Percentiles rank a stretch among this genome's conserved stretches.
These are phyloP conservation scores for Claviceps sp. DNA, from an alignment of 2,329 filamentous ascomycete species.

Conservation along the genomic window DNA sequence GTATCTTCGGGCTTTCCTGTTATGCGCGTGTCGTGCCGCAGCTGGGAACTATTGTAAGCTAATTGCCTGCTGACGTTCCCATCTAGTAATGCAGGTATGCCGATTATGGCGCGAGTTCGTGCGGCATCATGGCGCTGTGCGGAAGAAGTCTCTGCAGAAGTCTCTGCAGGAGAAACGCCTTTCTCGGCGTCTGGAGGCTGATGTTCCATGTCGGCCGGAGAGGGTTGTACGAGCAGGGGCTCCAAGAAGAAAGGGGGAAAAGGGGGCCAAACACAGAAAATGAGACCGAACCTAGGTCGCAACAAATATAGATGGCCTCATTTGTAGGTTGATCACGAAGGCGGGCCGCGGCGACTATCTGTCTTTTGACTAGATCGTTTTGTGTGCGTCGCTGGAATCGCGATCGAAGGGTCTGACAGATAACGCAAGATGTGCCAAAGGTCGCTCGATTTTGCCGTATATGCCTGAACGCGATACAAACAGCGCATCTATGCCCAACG, in stretches of 20 bases:
- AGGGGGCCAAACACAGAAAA: not conserved
- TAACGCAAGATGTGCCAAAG: no score
- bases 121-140: not conserved
- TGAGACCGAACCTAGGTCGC: not conserved
- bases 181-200: not conserved
- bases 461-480: no score
- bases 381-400: not conserved
- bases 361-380: not conserved
- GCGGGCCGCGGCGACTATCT: not conserved
- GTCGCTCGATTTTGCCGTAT: no score
- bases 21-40: not conserved
- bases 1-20: slow-evolving; percentile 1
- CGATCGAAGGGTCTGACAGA: no score
- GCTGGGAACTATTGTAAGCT: not conserved
- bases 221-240: not conserved
- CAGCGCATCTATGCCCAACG: no score
- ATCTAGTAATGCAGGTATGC: slow-evolving; percentile 3
- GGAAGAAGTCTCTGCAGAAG: not conserved
- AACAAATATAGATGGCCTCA: not conserved
- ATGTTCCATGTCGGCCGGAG: slow-evolving; percentile 1
- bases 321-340: not conserved
- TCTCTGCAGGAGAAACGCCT: not conserved
- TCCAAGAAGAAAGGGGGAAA: not conserved
- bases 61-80: not conserved
- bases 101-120: slow-evolving; percentile 1